Percentiles rank a stretch among this genome's conserved stretches.
Evolutionary conservation across 108 stramenopile species (phyloP).

Genomic region (Skeletonema marinoi): DNA sequence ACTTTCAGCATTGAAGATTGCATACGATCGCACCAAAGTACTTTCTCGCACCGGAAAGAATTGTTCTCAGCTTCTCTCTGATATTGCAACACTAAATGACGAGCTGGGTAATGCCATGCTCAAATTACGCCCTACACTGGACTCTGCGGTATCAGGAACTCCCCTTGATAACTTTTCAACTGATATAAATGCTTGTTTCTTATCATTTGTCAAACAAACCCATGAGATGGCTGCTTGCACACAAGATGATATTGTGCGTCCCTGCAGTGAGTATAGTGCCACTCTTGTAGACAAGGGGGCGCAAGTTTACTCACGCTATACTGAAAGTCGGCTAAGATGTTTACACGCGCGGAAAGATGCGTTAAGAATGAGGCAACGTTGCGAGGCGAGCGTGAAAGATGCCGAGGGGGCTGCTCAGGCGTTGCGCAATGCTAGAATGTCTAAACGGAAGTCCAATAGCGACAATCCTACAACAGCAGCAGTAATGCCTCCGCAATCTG

Average conservation of each 20-base stretch:
- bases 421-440: slow-evolving; percentile 8
- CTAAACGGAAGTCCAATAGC: neutral
- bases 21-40: slow-evolving; percentile 26
- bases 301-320: slow-evolving; percentile 19
- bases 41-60: slow-evolving; percentile 28
- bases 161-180: slow-evolving; percentile 21
- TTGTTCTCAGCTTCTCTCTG: slow-evolving; percentile 22
- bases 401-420: slow-evolving; percentile 36
- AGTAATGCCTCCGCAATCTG: neutral
- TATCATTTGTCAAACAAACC: slow-evolving; percentile 17
- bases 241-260: slow-evolving; percentile 20
- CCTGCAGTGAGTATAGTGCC: slow-evolving; percentile 10
- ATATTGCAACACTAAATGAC: slow-evolving; percentile 32
- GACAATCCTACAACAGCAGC: neutral
- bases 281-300: slow-evolving; percentile 9
- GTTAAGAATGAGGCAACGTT: slow-evolving; percentile 21
- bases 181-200: slow-evolving; percentile 27
- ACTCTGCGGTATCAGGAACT: slow-evolving; percentile 13
- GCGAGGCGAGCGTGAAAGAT: slow-evolving; percentile 21
- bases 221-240: slow-evolving; percentile 12
- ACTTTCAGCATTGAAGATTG: slow-evolving; percentile 10
- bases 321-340: slow-evolving; percentile 15
- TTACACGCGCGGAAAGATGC: slow-evolving; percentile 31
- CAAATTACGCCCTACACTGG: slow-evolving; percentile 14
- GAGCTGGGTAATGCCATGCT: slow-evolving; percentile 17